Evolutionary conservation across 768 basidiomycete species (phyloP), one percentile per base, ranked within the genome.

Genomic region (Mycena rosella): DNA sequence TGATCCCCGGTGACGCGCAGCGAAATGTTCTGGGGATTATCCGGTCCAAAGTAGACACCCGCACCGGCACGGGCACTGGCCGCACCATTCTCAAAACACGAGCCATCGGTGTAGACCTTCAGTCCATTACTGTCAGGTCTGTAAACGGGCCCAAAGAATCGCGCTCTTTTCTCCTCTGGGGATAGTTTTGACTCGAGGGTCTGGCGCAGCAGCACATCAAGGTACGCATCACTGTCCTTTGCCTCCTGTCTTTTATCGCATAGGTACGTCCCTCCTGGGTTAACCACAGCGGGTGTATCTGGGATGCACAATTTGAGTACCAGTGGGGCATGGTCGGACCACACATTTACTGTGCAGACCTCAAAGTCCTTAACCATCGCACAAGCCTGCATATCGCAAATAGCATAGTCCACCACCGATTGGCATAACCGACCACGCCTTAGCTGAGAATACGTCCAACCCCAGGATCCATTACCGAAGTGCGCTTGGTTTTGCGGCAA

Each of bases 51-150:
- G 26, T 30, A 61, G 4, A 55, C 17, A 4, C 65, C 65, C 5
- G 65, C 65, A 1, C 65, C 65, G 5, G 65, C 65, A 6, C 49
- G 36, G 2, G 58, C 58, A 15, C 8, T 26, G 1, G 15, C 26
- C 3, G 42, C 22, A 2, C 65, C 59, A 6, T 55, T 42, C 1
- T 48, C n/a, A 9, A 67, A 30, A 34, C 65, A 67, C 0, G 65
- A 67, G 5, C 65, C 65, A 26, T 67, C 65, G 0, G 57, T 56
- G 45, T 67, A 67, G 6, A 56, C 59, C 26, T 67, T 18, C 0
- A 40, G 15, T 2, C 34, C 9, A 10, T 17, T 2, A 2, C 22
- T 49, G 5, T 40, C 47, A 10, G 10, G 7, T 1, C 15, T 29
- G 15, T 14, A 32, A 2, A 30, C 17, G 0, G 42, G 42, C 5